Conservation (phyloP, 148 eudicot species). For the Hydrangea macrophylla region DNA sequence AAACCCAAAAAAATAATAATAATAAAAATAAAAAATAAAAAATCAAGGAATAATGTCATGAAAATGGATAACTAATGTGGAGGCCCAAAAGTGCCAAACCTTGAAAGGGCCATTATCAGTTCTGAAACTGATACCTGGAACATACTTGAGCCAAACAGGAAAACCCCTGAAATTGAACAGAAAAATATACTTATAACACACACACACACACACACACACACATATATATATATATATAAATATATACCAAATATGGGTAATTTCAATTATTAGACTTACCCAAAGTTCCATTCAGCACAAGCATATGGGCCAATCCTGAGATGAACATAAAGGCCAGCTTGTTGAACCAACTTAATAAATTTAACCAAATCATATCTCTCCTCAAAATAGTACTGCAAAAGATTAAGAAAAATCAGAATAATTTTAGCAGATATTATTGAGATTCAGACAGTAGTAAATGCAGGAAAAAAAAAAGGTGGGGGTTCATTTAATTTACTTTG, state of each 20-base stretch:
- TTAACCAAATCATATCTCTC: constrained; percentile 86
- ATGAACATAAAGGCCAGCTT: constrained; percentile 83
- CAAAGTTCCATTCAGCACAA: constrained; percentile 98
- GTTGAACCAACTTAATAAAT: constrained; percentile 68
- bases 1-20: constrained; percentile 4
- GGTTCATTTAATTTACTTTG: constrained; percentile 36
- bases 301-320: constrained; percentile 93
- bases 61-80: constrained; percentile 5
- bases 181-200: neutral
- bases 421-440: constrained; percentile 2
- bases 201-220: no score
- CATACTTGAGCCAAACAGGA: constrained; percentile 92
- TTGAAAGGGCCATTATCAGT: constrained; percentile 89
- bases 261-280: constrained; percentile 35
- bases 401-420: constrained; percentile 13
- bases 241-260: neutral
- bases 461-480: neutral
- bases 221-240: no score
- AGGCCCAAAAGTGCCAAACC: constrained; percentile 35
- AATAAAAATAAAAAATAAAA: neutral
- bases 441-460: neutral
- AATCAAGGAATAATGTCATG: neutral
- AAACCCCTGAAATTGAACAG: constrained; percentile 56
- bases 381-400: constrained; percentile 75
- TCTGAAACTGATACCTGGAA: constrained; percentile 85